Base-by-base conservation (phyloP, 2,329 filamentous ascomycete genomes). In the Fusarium papillatum region DNA sequence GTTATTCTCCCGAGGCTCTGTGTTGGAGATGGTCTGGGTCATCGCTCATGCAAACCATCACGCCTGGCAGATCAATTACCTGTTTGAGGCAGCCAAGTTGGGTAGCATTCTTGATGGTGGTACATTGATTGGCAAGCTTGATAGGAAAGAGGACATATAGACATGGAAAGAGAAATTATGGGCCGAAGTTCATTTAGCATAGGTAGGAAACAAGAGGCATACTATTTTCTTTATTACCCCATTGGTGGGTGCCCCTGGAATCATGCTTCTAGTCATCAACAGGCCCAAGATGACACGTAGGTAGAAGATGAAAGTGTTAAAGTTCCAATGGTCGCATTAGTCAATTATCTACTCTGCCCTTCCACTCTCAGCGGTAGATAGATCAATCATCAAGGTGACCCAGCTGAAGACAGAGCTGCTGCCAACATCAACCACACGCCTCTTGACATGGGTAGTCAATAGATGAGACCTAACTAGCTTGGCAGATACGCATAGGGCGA, bases 41-140 rank as follows among this genome's bases (percentile, higher is more conserved):
- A 78, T 78, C 63, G 76, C 76, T 2, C 76, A 78, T 62, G 76
- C 76, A 1, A 77, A 71, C 50, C 74, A 77, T 7, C 76, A 78
- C 4, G 81, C 80, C 34, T 82, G 81, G 81, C 80, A 82, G 59
- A 73, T 82, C 4, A 82, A 82, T 38, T 76, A 78, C 17, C 29
- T 82, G 11, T 82, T 82, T 16, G 80, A 82, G 62, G 81, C 81
- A 5, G 81, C 81, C 53, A 82, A 82, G 81, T 82, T 82, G 76
- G 81, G 81, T 19, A 82, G 81, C 14, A 78, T 82, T 31, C 75
- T 82, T 4, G 81, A 82, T 31, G 78, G 78, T 0, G 81, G 81
- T 7, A 71, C 73, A 24, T 41, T 82, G 59, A 75, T 74, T 8
- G 80, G 81, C 43, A 82, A 82, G 66, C 73, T 82, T 5, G 81